A percentile compares a stretch with the other conserved stretches of the same genome.
These are phyloP conservation scores for Quercus bicolor DNA, from an alignment of 306 rosid species.

Conservation along the genomic window DNA sequence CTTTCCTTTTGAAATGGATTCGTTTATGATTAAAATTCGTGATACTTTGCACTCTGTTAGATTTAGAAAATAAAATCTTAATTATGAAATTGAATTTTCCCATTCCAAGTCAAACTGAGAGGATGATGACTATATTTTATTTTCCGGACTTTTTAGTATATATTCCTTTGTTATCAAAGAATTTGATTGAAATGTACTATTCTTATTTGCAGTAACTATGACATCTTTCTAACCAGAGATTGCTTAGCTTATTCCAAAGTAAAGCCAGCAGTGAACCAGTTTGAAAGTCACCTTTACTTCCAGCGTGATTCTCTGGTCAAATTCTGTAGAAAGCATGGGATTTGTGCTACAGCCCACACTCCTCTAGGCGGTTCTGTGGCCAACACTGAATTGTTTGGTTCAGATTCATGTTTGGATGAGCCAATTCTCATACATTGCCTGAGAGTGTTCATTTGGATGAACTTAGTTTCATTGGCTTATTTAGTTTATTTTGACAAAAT, in stretches of 20 bases:
- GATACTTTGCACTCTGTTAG: no score
- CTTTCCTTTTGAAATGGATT: no score
- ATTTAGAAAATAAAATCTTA: no score
- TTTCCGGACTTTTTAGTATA: background rate
- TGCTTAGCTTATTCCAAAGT: slow-evolving; percentile 82
- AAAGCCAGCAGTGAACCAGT: slow-evolving; percentile 87
- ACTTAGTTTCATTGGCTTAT: background rate
- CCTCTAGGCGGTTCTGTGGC: slow-evolving; percentile 84
- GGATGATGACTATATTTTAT: no score
- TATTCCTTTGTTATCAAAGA: slow-evolving; percentile 5
- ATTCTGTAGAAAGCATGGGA: slow-evolving; percentile 78
- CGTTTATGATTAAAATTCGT: no score
- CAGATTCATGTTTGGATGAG: slow-evolving; percentile 62
- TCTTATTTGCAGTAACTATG: slow-evolving; percentile 74
- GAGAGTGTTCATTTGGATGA: background rate
- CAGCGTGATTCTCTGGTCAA: slow-evolving; percentile 83
- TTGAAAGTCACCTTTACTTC: slow-evolving; percentile 87
- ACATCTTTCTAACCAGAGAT: slow-evolving; percentile 79
- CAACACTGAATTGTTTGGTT: slow-evolving; percentile 70
- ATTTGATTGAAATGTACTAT: slow-evolving; percentile 26
- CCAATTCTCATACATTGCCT: slow-evolving; percentile 33
- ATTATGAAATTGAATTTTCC: no score
- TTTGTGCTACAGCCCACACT: slow-evolving; percentile 87
- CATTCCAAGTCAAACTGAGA: no score
- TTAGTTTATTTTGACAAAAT: no score